These are phyloP conservation scores for Andrographis paniculata DNA, from an alignment of 305 asterid genomes.

Conservation along the genomic window DNA sequence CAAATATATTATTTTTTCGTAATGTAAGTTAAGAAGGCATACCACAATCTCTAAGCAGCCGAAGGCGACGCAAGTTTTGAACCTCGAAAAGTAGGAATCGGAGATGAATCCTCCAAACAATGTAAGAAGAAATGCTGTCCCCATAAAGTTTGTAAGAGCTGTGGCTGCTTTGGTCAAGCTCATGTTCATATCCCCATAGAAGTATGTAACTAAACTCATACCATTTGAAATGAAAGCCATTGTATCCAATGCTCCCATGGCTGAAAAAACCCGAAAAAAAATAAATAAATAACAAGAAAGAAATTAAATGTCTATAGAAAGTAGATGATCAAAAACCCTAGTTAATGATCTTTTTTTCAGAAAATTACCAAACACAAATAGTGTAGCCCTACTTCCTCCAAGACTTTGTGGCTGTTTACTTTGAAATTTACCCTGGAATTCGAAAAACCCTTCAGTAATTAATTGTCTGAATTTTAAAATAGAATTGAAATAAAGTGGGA, in stretches of 20 bases:
- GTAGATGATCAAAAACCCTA: not conserved
- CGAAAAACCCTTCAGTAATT: too few species aligned
- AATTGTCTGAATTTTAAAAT: too few species aligned
- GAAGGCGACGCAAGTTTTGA: constrained; percentile 47
- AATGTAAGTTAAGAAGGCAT: constrained; percentile 6
- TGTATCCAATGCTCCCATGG: constrained; percentile 37
- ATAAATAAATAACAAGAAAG: not conserved
- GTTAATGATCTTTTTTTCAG: not conserved
- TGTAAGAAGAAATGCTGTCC: constrained; percentile 49
- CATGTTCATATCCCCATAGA: constrained; percentile 57
- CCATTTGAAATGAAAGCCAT: constrained; percentile 52
- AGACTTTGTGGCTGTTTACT: constrained; percentile 22
- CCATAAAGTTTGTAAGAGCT: constrained; percentile 54
- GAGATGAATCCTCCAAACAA: constrained; percentile 53
- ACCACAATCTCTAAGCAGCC: constrained; percentile 53
- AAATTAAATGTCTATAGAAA: not conserved
- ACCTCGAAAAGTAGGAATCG: constrained; percentile 52
- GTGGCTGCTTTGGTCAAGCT: constrained; percentile 52
- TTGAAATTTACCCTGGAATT: not conserved
- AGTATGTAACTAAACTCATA: constrained; percentile 52
- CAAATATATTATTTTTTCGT: not conserved
- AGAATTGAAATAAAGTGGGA: too few species aligned
- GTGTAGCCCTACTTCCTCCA: constrained; percentile 47
- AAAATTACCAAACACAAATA: constrained; percentile 42
- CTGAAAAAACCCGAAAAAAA: constrained; percentile 23